phyloP scores from a whole-genome alignment of 148 eudicot species.

The Suaeda aralocaspica region DNA sequence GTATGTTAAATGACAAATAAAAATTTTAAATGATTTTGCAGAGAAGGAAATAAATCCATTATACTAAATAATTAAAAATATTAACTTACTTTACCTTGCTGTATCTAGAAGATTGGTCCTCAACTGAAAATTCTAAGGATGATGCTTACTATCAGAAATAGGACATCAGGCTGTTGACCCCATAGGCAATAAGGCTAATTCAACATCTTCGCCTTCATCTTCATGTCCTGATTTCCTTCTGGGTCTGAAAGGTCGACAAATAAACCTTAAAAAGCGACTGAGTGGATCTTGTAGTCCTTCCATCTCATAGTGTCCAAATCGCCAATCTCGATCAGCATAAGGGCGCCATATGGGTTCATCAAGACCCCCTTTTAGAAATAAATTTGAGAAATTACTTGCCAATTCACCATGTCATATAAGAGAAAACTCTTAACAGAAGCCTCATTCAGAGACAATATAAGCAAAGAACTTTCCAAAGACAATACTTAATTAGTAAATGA shows the following conservation, averaged over 20 bases:
- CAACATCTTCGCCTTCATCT: slow-evolving; percentile 37
- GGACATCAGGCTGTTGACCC: slow-evolving; percentile 26
- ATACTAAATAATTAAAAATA: neutral
- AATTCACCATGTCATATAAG: slow-evolving; percentile 6
- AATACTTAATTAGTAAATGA: neutral
- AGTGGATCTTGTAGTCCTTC: slow-evolving; percentile 90
- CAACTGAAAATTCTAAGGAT: neutral
- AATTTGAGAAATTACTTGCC: neutral
- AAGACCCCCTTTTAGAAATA: slow-evolving; percentile 68
- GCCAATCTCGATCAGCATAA: slow-evolving; percentile 77
- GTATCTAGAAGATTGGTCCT: slow-evolving; percentile 3
- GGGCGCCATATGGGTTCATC: slow-evolving; percentile 79
- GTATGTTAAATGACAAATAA: neutral
- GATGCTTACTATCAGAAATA: neutral
- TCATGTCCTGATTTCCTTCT: slow-evolving; percentile 30
- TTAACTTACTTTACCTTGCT: slow-evolving; percentile 18
- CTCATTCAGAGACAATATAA: neutral
- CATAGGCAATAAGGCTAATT: slow-evolving; percentile 25
- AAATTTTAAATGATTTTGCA: neutral
- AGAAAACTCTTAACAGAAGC: neutral
- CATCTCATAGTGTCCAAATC: slow-evolving; percentile 95
- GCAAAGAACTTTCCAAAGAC: neutral
- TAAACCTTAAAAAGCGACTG: slow-evolving; percentile 59
- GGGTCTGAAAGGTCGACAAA: slow-evolving; percentile 43
- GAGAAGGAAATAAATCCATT: neutral